Conservation (phyloP, 768 basidiomycete genomes). For the Leccinellum rugosiceps region DNA sequence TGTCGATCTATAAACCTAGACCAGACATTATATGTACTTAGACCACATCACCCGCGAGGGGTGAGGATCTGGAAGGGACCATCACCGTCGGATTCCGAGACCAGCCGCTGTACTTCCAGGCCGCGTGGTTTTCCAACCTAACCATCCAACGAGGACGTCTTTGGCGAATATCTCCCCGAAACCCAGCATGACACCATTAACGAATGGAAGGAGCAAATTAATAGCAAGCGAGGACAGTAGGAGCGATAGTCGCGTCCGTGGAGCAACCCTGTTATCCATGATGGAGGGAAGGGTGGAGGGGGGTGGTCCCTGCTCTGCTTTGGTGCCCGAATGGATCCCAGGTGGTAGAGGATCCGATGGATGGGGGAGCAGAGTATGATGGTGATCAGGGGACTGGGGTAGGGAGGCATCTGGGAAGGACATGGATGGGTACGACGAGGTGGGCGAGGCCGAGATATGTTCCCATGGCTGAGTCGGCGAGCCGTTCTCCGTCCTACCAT, state of each 20-base stretch:
- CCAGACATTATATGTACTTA: not conserved
- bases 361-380: conserved; percentile 19
- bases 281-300: conserved; percentile 62
- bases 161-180: conserved; percentile 93
- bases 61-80: not conserved
- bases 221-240: conserved; percentile 74
- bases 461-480: conserved; percentile 66
- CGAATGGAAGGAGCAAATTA: conserved; percentile 82
- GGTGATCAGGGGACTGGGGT: conserved; percentile 43
- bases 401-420: conserved; percentile 65
- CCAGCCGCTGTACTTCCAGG: conserved; percentile 22
- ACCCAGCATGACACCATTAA: conserved; percentile 96
- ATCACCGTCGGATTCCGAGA: conserved; percentile 27
- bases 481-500: conserved; percentile 11
- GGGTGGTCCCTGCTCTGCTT: conserved; percentile 18
- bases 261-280: conserved; percentile 65
- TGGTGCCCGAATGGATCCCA: conserved; percentile 18
- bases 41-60: not conserved
- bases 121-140: conserved; percentile 37
- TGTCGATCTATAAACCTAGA: not conserved
- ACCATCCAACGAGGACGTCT: conserved; percentile 58
- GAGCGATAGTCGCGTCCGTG: conserved; percentile 64
- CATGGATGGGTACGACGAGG: conserved; percentile 76
- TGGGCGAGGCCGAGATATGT: conserved; percentile 56
- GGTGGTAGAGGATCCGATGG: conserved; percentile 1